Conservation (phyloP, 23 red algal species). For the Cyanidioschyzon merolae region DNA sequence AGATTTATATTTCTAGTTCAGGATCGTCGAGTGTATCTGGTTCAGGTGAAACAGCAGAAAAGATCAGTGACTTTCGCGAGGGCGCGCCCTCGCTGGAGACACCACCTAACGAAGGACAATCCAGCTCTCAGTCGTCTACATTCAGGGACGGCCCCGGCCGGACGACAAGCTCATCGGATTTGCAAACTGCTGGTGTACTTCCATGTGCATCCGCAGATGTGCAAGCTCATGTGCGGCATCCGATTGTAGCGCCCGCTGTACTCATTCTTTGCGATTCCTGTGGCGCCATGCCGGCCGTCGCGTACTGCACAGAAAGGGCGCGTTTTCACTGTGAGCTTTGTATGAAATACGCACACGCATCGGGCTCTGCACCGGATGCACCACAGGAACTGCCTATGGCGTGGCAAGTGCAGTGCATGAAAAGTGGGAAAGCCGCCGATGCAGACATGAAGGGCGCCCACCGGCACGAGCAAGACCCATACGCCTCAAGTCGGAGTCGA, state of each 20-base stretch:
- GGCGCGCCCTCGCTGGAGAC: slow-evolving; percentile 14
- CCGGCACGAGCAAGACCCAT: not conserved
- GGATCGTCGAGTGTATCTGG: not conserved
- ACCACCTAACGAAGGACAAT: not conserved
- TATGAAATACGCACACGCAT: not conserved
- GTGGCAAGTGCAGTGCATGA: not conserved
- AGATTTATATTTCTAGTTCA: slow-evolving; percentile 1
- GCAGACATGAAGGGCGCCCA: not conserved
- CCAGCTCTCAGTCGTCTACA: not conserved
- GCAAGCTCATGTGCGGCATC: not conserved
- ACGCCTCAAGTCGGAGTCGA: not conserved
- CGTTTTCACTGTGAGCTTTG: slow-evolving; percentile 1
- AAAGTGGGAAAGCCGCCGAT: not conserved
- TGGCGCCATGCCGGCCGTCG: slow-evolving; percentile 8
- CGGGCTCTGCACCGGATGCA: not conserved
- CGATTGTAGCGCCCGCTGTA: slow-evolving; percentile 14
- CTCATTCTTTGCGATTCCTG: slow-evolving; percentile 1
- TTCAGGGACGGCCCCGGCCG: not conserved
- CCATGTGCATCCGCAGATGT: not conserved
- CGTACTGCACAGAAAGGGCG: not conserved
- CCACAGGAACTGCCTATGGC: not conserved
- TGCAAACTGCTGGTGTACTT: not conserved
- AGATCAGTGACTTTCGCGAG: slow-evolving; percentile 9
- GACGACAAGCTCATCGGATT: not conserved
- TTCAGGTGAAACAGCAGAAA: not conserved